These are phyloP conservation scores for Leucosporidium scottii DNA, from an alignment of 768 basidiomycete genomes.

Conservation along the genomic window DNA sequence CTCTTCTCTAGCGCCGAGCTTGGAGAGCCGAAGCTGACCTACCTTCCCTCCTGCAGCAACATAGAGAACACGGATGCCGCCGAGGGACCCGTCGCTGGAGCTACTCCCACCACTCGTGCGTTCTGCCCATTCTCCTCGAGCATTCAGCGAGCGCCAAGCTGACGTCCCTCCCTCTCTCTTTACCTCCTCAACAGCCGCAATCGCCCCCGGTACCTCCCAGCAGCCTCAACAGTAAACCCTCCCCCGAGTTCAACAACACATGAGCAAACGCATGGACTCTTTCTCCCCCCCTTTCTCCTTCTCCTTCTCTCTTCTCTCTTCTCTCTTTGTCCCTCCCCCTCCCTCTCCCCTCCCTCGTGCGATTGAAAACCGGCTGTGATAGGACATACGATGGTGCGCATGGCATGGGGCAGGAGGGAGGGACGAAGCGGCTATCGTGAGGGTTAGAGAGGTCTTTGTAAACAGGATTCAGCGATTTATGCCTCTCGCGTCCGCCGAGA, in stretches of 20 bases:
- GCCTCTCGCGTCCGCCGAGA: no score
- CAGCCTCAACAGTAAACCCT: not conserved
- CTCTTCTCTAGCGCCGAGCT: not conserved
- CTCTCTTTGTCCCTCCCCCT: not conserved
- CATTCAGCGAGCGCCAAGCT: not conserved
- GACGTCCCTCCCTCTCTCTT: not conserved
- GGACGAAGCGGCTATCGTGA: no score
- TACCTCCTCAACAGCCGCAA: not conserved
- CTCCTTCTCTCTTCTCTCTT: not conserved
- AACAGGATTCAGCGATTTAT: no score
- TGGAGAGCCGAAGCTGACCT: conserved; percentile 55
- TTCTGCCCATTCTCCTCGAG: not conserved
- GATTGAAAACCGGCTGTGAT: no score
- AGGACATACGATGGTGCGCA: no score
- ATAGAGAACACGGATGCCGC: conserved; percentile 21
- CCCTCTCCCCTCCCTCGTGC: not conserved
- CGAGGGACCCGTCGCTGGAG: conserved; percentile 24
- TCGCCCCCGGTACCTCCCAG: not conserved
- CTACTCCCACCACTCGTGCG: not conserved
- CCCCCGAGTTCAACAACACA: not conserved
- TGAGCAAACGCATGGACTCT: not conserved
- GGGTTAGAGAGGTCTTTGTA: no score
- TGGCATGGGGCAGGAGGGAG: no score
- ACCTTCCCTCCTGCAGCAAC: conserved; percentile 48
- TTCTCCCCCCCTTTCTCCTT: not conserved